These are phyloP conservation scores for Salmacisia buchloeana DNA, from an alignment of 1,284 basidiomycete genomes.

Conservation along the genomic window DNA sequence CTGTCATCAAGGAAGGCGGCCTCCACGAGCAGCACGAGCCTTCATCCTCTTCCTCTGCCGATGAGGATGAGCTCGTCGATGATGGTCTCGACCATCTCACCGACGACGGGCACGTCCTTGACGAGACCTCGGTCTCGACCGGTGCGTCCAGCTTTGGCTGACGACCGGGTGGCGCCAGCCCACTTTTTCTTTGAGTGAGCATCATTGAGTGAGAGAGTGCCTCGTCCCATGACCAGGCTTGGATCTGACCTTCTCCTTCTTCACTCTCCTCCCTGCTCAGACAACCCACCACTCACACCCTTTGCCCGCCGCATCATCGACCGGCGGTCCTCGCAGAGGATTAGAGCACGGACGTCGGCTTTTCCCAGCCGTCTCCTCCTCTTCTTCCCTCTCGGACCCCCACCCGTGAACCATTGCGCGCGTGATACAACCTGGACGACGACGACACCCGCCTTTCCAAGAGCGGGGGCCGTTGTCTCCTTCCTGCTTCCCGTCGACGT, in stretches of 20 bases:
- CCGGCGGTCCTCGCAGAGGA: not conserved
- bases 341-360: not conserved
- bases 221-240: not conserved
- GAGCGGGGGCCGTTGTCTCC: no score
- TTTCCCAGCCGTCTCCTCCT: no score
- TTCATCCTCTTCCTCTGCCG: not conserved
- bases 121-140: not conserved
- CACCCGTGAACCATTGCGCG: no score
- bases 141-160: conserved; percentile 5
- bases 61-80: not conserved
- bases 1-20: not conserved
- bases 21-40: no score
- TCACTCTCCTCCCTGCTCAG: not conserved
- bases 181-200: conserved; percentile 5
- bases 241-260: not conserved
- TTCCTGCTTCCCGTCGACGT: no score
- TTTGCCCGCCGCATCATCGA: conserved; percentile 6
- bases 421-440: no score
- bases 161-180: not conserved
- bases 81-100: not conserved
- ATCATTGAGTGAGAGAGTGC: conserved; percentile 6
- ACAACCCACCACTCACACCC: conserved; percentile 1
- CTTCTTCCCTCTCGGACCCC: no score
- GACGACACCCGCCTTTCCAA: no score
- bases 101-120: not conserved